These are phyloP conservation scores for Aspergillus sp. DNA, from an alignment of 2,329 filamentous ascomycete genomes.

Conservation along the genomic window DNA sequence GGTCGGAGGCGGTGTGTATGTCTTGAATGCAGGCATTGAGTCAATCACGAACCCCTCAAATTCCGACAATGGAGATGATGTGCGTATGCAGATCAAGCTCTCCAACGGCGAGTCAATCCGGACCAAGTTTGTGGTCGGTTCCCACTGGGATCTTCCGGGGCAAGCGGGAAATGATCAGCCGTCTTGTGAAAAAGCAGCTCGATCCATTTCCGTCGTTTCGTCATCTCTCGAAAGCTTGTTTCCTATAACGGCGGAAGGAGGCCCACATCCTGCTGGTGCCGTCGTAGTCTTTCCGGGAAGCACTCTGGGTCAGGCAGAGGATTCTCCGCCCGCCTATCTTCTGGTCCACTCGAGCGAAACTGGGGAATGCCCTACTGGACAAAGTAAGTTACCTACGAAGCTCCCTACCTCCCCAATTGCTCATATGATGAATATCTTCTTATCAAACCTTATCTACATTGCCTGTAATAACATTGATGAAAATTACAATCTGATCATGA, in stretches of 20 bases:
- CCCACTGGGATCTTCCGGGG: slow-evolving; percentile 30
- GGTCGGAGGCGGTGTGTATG: slow-evolving; percentile 85
- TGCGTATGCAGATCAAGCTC: slow-evolving; percentile 24
- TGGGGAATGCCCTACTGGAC: slow-evolving; percentile 78
- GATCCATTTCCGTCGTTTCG: slow-evolving; percentile 63
- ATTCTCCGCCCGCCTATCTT: slow-evolving; percentile 49
- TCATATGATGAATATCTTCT: slow-evolving; percentile 75
- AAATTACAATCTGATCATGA: slow-evolving; percentile 71
- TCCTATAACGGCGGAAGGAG: slow-evolving; percentile 63
- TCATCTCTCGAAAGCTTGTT: slow-evolving; percentile 63
- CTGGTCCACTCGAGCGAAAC: slow-evolving; percentile 81
- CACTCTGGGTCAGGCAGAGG: slow-evolving; percentile 21
- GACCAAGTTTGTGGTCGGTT: slow-evolving; percentile 32
- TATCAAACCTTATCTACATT: slow-evolving; percentile 99
- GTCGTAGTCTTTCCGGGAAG: slow-evolving; percentile 35
- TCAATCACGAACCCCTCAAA: slow-evolving; percentile 14
- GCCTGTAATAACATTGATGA: slow-evolving; percentile 92
- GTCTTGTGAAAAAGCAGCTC: slow-evolving; percentile 42
- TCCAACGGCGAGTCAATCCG: slow-evolving; percentile 32
- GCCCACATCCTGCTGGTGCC: slow-evolving; percentile 64
- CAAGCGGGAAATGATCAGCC: slow-evolving; percentile 7
- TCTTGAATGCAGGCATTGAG: slow-evolving; percentile 65
- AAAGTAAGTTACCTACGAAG: slow-evolving; percentile 64
- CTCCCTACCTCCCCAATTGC: slow-evolving; percentile 14
- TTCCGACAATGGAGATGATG: slow-evolving; percentile 9